Evolutionary conservation across 768 basidiomycete genomes (phyloP).

Genomic region (Macrolepiota dolichaula): DNA sequence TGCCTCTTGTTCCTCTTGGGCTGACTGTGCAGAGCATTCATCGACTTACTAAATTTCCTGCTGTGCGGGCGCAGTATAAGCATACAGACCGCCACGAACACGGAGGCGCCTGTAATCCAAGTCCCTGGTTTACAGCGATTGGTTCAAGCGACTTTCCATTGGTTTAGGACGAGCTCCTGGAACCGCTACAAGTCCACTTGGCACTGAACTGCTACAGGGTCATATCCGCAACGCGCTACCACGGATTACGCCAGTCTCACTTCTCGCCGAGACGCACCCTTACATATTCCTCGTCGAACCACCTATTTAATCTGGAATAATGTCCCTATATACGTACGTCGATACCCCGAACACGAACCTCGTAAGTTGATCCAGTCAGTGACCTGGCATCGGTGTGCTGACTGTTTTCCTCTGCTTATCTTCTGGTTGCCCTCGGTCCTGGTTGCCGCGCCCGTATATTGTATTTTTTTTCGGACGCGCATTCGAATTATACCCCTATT

Average conservation of each 20-base stretch:
- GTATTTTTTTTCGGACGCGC: not conserved
- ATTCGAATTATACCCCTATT: not conserved
- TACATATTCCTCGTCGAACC: not conserved
- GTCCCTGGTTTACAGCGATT: not conserved
- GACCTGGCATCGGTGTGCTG: not conserved
- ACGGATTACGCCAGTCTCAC: not conserved
- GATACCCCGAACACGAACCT: conserved; percentile 65
- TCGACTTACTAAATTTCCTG: not conserved
- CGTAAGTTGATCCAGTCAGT: conserved; percentile 35
- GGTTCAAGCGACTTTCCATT: not conserved
- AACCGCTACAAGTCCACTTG: not conserved
- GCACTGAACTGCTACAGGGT: not conserved
- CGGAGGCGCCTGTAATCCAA: not conserved
- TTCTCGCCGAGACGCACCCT: not conserved
- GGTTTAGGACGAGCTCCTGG: not conserved
- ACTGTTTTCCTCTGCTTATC: not conserved
- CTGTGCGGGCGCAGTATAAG: not conserved
- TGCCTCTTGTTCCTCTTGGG: not conserved
- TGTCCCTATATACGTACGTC: conserved; percentile 55
- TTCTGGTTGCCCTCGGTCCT: not conserved
- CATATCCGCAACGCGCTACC: not conserved
- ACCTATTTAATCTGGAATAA: conserved; percentile 9
- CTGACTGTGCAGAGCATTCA: not conserved
- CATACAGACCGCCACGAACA: not conserved
- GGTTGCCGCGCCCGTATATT: not conserved